Evolutionary conservation across 1,284 basidiomycete genomes (phyloP), one percentile per base, ranked within the genome.

Genomic region (Irpex sp.): DNA sequence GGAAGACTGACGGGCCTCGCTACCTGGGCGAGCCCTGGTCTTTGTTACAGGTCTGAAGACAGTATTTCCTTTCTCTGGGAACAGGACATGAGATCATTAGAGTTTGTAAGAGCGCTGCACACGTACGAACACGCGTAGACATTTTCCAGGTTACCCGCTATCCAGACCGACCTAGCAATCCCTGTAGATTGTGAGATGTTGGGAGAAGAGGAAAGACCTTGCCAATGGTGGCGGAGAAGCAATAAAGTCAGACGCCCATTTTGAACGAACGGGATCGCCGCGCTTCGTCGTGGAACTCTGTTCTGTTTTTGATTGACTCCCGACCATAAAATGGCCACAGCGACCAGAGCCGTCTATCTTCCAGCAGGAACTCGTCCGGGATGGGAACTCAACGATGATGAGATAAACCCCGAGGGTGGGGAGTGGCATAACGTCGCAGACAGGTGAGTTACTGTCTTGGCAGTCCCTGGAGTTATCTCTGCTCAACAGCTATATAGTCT

Each of bases 81-180:
- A 7, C 8, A 36, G 21, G 7, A 2, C 11, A 56, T 56, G 11
- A 56, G 54, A 56, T 9, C 7, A 8, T 34, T 34, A 31, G 7
- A 8, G 6, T 9, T 34, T 13, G 34, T 9, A 52, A 36, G n/a
- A n/a, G 15, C 9, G 17, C 34, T 19, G 44, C 37, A 8, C 19
- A 84, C 89, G 82, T 72, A 92, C 90, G 89, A 74, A 92, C 89
- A 73, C 90, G 85, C 66, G 85, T 88, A 51, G 86, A 88, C 90
- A 91, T 92, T 47, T 9, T 26, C 3, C 26, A 2, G 4, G 26
- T 4, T 26, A 26, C 4, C 3, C 3, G 26, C 26, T 26, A 26
- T 26, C 26, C 26, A 26, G 26, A 26, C 3, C 2, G 26, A 26
- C 26, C 3, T 26, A 26, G 26, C 26, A 26, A 4, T 4, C 26